Conservation (phyloP, 805 yeast genomes). For the Saccharomycopsis fermentans region DNA sequence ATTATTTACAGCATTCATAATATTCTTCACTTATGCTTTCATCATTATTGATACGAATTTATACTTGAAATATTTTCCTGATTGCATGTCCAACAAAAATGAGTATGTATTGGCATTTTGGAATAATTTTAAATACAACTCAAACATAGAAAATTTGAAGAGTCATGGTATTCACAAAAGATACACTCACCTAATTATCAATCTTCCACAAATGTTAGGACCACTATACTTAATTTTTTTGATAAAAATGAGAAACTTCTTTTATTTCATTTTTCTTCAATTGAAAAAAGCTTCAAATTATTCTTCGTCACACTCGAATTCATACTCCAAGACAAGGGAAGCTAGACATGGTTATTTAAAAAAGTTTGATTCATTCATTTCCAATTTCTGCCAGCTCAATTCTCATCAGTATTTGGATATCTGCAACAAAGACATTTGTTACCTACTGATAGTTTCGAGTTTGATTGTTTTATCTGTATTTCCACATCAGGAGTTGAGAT, state of each 20-base stretch:
- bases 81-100: constrained; percentile 3
- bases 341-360: background rate
- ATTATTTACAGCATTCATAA: background rate
- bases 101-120: constrained; percentile 55
- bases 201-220: constrained; percentile 74
- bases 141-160: constrained; percentile 46
- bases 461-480: constrained; percentile 50
- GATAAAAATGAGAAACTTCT: constrained; percentile 10
- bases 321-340: background rate
- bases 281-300: background rate
- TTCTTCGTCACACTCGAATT: background rate
- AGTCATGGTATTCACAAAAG: constrained; percentile 78
- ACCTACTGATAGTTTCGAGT: constrained; percentile 54
- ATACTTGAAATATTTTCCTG: background rate
- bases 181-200: constrained; percentile 63
- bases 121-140: constrained; percentile 69
- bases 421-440: constrained; percentile 39
- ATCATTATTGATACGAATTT: background rate
- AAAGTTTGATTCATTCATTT: background rate
- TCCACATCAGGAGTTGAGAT: constrained; percentile 93
- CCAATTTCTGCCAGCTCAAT: background rate
- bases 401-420: constrained; percentile 7
- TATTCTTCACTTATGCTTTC: background rate
- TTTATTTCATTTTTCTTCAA: background rate
- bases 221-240: constrained; percentile 37